Evolutionary conservation across 176 grass and related monocot species (phyloP).

Genomic region (Cymbopogon citratus): DNA sequence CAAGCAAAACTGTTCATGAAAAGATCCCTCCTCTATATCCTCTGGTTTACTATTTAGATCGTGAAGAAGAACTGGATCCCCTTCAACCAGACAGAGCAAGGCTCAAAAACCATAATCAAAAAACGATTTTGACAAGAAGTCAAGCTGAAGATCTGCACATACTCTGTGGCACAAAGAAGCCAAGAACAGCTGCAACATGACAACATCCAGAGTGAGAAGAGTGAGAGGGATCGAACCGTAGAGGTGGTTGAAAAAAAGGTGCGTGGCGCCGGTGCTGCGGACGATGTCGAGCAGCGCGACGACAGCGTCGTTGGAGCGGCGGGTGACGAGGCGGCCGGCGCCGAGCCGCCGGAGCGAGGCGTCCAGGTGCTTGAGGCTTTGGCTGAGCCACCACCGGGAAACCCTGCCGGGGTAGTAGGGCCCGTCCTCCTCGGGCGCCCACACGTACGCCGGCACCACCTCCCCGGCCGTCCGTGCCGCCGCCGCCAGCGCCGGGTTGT

Average conservation of each 20-base stretch:
- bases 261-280: slow-evolving; percentile 59
- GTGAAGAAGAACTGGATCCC: slow-evolving; percentile 10
- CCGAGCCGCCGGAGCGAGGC: slow-evolving; percentile 83
- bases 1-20: slow-evolving; percentile 17
- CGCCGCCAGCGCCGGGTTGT: slow-evolving; percentile 83
- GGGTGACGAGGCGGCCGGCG: slow-evolving; percentile 58
- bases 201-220: background rate
- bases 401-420: slow-evolving; percentile 80
- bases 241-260: slow-evolving; percentile 96
- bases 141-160: background rate
- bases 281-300: slow-evolving; percentile 68
- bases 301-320: slow-evolving; percentile 60
- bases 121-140: background rate
- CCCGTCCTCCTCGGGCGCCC: slow-evolving; percentile 94
- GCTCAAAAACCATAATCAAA: background rate
- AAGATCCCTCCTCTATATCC: background rate
- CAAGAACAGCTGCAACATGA: slow-evolving; percentile 7
- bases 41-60: slow-evolving; percentile 15
- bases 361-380: slow-evolving; percentile 86
- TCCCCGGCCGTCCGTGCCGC: slow-evolving; percentile 51
- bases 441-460: slow-evolving; percentile 71
- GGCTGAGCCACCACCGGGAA: slow-evolving; percentile 92
- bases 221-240: slow-evolving; percentile 54
- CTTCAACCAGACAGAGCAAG: background rate
- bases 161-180: background rate